Evolutionary conservation across 2,329 filamentous ascomycete genomes (phyloP).

Genomic region (Hypoxylon rubiginosum): DNA sequence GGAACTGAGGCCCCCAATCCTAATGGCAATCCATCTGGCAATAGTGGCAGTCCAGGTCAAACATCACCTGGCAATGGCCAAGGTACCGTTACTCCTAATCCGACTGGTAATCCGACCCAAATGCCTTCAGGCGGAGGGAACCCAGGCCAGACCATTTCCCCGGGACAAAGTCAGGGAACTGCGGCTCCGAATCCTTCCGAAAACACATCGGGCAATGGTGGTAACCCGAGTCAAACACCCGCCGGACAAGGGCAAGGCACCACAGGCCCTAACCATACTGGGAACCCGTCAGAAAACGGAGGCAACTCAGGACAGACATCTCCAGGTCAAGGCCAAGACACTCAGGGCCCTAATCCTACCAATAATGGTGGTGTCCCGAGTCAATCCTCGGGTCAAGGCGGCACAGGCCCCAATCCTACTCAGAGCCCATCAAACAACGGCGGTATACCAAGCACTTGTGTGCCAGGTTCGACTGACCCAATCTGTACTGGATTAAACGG

Average conservation of each 20-base stretch:
- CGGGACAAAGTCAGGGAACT: neutral
- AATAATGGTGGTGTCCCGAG: constrained; percentile 3
- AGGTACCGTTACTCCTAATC: constrained; percentile 11
- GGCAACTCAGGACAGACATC: constrained; percentile 6
- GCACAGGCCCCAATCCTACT: constrained; percentile 9
- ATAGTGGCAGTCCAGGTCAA: constrained; percentile 5
- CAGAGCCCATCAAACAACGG: neutral
- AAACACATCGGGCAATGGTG: neutral
- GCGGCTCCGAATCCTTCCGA: neutral
- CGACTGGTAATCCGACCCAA: constrained; percentile 1
- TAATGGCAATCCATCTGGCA: neutral
- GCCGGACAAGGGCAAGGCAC: constrained; percentile 3
- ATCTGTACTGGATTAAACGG: constrained; percentile 18
- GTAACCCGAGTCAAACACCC: neutral
- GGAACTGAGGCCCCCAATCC: constrained; percentile 17
- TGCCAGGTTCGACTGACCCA: constrained; percentile 20
- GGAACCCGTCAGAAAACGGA: constrained; percentile 1
- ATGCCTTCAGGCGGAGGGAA: neutral
- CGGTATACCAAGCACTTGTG: constrained; percentile 14
- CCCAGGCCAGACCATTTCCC: neutral
- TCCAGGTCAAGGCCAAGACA: constrained; percentile 10
- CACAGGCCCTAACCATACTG: neutral
- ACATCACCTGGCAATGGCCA: neutral
- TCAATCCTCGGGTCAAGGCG: constrained; percentile 7
- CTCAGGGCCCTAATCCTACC: constrained; percentile 9